Conservation (phyloP, 495 filamentous ascomycete genomes). For the Neurospora discreta region DNA sequence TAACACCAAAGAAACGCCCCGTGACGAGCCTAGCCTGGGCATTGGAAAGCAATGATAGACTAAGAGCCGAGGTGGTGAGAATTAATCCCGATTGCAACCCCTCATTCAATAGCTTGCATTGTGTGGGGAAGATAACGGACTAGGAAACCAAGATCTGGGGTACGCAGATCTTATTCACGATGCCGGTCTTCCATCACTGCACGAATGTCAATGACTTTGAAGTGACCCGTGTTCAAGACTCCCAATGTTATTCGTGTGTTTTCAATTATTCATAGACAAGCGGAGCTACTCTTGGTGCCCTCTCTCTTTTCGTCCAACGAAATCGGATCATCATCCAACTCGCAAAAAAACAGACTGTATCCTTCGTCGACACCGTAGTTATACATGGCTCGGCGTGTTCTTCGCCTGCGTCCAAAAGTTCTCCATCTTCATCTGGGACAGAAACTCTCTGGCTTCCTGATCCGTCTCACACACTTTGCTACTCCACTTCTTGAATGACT, state of each 20-base stretch:
- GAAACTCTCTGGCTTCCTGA: slow-evolving; percentile 67
- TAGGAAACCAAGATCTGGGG: not conserved
- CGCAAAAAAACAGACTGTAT: not conserved
- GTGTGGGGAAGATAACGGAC: not conserved
- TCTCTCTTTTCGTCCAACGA: not conserved
- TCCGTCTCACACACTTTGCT: slow-evolving; percentile 82
- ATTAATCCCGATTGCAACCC: not conserved
- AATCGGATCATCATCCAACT: not conserved
- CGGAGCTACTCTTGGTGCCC: not conserved
- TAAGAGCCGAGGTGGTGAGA: not conserved
- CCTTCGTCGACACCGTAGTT: not conserved
- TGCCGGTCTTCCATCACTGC: not conserved
- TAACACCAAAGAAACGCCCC: not conserved
- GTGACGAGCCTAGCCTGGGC: not conserved
- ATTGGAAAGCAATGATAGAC: not conserved
- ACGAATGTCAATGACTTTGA: not conserved
- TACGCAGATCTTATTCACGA: not conserved
- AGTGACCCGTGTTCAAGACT: not conserved
- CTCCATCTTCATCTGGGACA: slow-evolving; percentile 78
- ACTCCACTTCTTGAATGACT: slow-evolving; percentile 76
- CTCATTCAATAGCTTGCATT: not conserved
- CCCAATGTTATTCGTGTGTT: not conserved
- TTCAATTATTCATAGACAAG: not conserved
- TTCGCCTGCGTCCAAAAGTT: slow-evolving; percentile 95
- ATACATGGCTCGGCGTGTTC: slow-evolving; percentile 17